Evolutionary conservation across 1,139 yeast species (phyloP).

Genomic region (Nakaseomyces kungkrabaensis): DNA sequence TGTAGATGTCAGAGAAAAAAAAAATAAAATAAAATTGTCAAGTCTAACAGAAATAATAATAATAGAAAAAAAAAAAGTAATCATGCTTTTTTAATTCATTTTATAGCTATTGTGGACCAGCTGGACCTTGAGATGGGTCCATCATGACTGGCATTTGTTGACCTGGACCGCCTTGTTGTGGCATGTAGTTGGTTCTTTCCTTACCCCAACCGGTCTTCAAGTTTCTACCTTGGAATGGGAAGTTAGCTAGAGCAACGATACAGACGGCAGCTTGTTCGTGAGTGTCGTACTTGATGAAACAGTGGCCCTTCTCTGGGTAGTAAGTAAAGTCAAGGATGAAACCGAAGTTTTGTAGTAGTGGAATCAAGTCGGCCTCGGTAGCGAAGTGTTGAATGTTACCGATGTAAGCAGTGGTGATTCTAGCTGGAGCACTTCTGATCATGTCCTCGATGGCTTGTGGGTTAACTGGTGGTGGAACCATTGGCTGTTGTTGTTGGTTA

Average conservation of each 20-base stretch:
- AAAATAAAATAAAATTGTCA: neutral
- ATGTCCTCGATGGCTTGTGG: conserved; percentile 61
- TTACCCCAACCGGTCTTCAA: conserved; percentile 87
- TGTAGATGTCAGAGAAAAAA: neutral
- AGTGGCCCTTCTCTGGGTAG: conserved; percentile 54
- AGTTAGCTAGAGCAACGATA: conserved; percentile 72
- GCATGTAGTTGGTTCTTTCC: conserved; percentile 39
- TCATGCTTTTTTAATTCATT: neutral
- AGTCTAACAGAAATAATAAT: neutral
- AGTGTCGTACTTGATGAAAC: conserved; percentile 71
- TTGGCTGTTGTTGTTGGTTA: conserved; percentile 17
- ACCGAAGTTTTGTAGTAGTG: conserved; percentile 73
- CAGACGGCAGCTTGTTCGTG: conserved; percentile 88
- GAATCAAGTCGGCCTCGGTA: conserved; percentile 61
- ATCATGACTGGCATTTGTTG: conserved; percentile 6
- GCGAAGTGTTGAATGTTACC: conserved; percentile 78
- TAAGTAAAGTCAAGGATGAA: conserved; percentile 72
- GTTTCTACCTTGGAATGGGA: conserved; percentile 65
- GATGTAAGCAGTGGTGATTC: conserved; percentile 71
- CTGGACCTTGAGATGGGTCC: conserved; percentile 5
- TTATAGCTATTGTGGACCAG: conserved; percentile 1
- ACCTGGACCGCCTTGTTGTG: conserved; percentile 11
- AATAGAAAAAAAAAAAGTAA: neutral
- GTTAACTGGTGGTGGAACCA: conserved; percentile 28
- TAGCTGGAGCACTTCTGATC: conserved; percentile 65